Evolutionary conservation across 768 basidiomycete genomes (phyloP).

Genomic region (Jaapia argillacea): DNA sequence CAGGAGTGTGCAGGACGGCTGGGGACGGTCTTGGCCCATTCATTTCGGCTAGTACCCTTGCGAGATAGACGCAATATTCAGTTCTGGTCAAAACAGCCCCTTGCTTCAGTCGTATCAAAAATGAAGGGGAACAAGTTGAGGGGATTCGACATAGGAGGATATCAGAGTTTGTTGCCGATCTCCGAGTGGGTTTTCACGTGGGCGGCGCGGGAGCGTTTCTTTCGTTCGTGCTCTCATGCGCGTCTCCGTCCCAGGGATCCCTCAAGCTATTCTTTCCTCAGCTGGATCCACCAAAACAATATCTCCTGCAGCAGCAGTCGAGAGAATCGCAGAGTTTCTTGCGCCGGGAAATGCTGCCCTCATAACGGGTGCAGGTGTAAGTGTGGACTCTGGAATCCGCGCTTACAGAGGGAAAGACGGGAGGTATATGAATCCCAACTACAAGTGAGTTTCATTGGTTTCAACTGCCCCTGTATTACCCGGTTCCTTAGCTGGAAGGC

Average conservation of each 20-base stretch:
- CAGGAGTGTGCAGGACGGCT: constrained; percentile 57
- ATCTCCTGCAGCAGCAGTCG: constrained; percentile 40
- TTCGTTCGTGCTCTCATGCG: constrained; percentile 59
- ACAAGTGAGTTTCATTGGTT: constrained; percentile 41
- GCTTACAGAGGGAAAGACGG: constrained; percentile 89
- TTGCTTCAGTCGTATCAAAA: too few relatives aligned
- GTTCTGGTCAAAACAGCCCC: too few relatives aligned
- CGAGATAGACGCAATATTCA: too few relatives aligned
- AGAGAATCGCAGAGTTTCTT: constrained; percentile 58
- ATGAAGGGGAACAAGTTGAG: too few relatives aligned
- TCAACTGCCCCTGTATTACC: too few relatives aligned
- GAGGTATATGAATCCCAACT: constrained; percentile 83
- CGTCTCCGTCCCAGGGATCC: constrained; percentile 68
- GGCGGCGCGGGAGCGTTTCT: too few relatives aligned
- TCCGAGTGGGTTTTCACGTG: too few relatives aligned
- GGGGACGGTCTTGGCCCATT: constrained; percentile 28
- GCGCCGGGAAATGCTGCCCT: constrained; percentile 59
- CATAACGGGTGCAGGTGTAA: constrained; percentile 88
- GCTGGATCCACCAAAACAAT: constrained; percentile 25
- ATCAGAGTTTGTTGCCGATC: too few relatives aligned
- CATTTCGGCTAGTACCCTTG: too few relatives aligned
- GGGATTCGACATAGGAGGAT: too few relatives aligned
- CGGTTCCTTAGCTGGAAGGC: constrained; percentile 9
- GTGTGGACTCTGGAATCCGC: constrained; percentile 90
- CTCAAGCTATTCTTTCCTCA: constrained; percentile 44